A percentile compares a stretch with the other conserved stretches of the same genome.
phyloP scores from a whole-genome alignment of 1,284 basidiomycete species.

The Anthracocystis panici-leucophaei region DNA sequence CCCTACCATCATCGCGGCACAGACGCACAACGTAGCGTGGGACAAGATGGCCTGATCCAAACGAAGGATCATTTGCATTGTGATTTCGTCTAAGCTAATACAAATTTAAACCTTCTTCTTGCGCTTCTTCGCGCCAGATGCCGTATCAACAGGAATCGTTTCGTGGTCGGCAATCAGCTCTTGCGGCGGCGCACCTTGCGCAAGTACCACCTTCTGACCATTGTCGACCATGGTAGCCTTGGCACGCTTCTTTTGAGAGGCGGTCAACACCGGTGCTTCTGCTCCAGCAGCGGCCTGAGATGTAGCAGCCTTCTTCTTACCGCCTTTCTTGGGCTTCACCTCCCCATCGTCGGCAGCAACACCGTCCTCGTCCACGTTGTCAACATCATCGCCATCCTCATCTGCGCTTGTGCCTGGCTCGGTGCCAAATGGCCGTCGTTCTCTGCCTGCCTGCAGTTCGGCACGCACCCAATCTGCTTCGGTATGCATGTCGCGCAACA shows the following conservation, averaged over 20 bases:
- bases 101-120: conserved; percentile 7
- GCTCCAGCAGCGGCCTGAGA: neutral
- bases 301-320: conserved; percentile 15
- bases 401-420: conserved; percentile 37
- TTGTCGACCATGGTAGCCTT: conserved; percentile 39
- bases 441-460: conserved; percentile 45
- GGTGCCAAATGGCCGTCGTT: conserved; percentile 40
- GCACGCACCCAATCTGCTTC: conserved; percentile 54
- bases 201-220: conserved; percentile 36
- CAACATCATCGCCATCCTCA: conserved; percentile 14
- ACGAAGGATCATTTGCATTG: too few species aligned
- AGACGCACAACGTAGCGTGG: too few species aligned
- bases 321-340: conserved; percentile 14
- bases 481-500: conserved; percentile 54
- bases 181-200: conserved; percentile 40
- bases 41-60: too few species aligned
- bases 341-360: conserved; percentile 28
- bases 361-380: conserved; percentile 20
- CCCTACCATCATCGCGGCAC: too few species aligned
- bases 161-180: conserved; percentile 44
- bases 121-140: conserved; percentile 10
- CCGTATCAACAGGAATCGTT: conserved; percentile 24
- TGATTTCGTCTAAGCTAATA: neutral
- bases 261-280: conserved; percentile 10
- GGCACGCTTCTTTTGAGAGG: conserved; percentile 28